Evolutionary conservation across 1,139 yeast species (phyloP), one percentile per base, ranked within the genome.

Genomic region (Casaregolazyma lundiana): DNA sequence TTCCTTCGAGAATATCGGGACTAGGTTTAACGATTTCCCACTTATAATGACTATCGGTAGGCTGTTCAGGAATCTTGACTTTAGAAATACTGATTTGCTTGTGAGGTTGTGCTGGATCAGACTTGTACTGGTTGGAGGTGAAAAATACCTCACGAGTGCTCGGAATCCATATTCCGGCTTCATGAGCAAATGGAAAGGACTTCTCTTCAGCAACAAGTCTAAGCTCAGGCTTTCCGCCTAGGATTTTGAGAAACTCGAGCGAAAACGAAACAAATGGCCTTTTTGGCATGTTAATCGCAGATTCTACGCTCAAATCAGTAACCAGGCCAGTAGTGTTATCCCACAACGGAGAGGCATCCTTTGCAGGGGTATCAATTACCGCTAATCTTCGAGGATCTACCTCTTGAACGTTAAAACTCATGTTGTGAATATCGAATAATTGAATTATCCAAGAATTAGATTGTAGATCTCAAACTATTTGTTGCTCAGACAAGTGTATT

Each of bases 81-180:
- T 41, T 48, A 16, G 45, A 39, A 3, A 48, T 42, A 16, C 15
- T 20, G 18, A 44, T 44, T 22, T 29, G 16, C 21, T 44, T 39
- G 13, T 41, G 13, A 5, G 19, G 15, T 13, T 30, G 30, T 5
- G 44, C 48, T 2, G 49, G 38, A 13, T 44, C 45, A 18, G 41
- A 44, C 13, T 32, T 34, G 38, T 46, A 49, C 43, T 47, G 52
- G 39, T 52, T 54, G 20, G 61, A 56, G 1, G 60, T 56, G 49
- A 56, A 57, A 26, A 52, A 50, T 26, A 57, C 61, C 22, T 53
- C 55, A 6, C 59, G 47, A 2, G 49, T 42, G 4, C 43, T 32
- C 1, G 58, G 56, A 21, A 53, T 43, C 58, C 56, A 56, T 7
- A 55, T 52, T 2, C 60, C 60, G 7, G 60, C 61, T 38, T 56